Percentiles rank a stretch among this genome's conserved stretches.
Conservation (phyloP, 208 protist genomes). For the Wallacemonas sp. region DNA sequence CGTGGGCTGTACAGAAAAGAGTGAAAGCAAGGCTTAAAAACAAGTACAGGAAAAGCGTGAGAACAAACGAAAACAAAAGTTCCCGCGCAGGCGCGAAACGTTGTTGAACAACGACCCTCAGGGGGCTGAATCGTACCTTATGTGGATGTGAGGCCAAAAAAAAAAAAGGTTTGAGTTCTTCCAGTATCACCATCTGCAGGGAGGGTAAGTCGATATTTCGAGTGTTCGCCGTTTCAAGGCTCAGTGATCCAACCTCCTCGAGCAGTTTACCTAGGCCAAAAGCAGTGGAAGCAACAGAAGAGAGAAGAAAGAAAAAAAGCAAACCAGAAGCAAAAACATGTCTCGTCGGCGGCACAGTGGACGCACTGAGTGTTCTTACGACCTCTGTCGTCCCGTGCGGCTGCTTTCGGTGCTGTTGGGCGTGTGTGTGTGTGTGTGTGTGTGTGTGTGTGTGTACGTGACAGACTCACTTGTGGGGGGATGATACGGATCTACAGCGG, state of each 20-base stretch:
- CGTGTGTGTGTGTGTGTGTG: neutral
- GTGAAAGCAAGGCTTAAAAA: too few relatives aligned
- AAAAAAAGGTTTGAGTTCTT: too few relatives aligned
- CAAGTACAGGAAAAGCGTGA: too few relatives aligned
- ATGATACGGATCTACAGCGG: neutral
- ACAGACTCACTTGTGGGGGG: neutral
- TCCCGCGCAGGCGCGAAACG: too few relatives aligned
- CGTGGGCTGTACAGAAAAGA: too few relatives aligned
- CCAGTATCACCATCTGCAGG: too few relatives aligned
- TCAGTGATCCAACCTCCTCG: neutral
- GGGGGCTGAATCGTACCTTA: too few relatives aligned
- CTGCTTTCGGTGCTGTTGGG: too few relatives aligned
- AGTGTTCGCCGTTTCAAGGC: neutral
- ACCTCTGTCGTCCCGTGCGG: neutral
- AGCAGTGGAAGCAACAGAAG: conserved; percentile 1
- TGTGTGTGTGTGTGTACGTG: neutral
- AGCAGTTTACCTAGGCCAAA: neutral
- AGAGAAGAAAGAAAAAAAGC: conserved; percentile 21
- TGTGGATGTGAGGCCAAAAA: too few relatives aligned
- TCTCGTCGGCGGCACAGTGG: neutral
- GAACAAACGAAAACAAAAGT: too few relatives aligned
- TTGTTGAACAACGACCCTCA: too few relatives aligned
- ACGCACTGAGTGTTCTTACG: neutral
- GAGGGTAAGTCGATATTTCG: too few relatives aligned
- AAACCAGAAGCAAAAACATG: conserved; percentile 11